Base-by-base conservation (phyloP, 176 grass and related monocot genomes). In the Oryza australiensis region DNA sequence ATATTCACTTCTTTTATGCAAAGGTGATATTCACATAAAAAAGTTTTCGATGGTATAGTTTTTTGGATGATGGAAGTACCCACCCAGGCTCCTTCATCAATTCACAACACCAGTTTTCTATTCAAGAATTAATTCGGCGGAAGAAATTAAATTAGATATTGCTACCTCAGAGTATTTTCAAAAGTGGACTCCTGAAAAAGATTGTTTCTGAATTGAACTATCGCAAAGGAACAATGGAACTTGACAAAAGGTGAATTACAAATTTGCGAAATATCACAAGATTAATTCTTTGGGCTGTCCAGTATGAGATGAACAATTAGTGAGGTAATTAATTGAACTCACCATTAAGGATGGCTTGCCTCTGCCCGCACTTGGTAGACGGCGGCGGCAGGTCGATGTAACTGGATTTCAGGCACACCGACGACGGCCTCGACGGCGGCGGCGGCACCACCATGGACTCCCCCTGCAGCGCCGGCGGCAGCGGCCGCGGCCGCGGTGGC, bases 341-440 rank as follows among this genome's bases (percentile, higher is more conserved):
- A 93, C 94, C 94, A 62, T 96, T 93, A 84, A 93, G 62, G 79
- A 93, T 83, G 29, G 94, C 85, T 12, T 96, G 94, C 32, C 28
- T 20, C 11, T 28, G 82, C 49, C 90, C 88, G 85, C 90, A 96
- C 69, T 91, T 87, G 46, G 60, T 84, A 12, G 94, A 80, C 14
- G 90, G 94, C 18, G 86, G 90, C 1, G 94, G 94, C 22, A 96
- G 81, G 45, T 93, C 90, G 40, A 85, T 82, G 81, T 91, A 96
- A 3, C 71, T 86, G 7, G 90, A 87, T 37, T 78, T 84, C 13
- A 90, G 27, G 73, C 91, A 90, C n/a, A 48, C 62, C 51, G 63
- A 68, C 0, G 88, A 88, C 10, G 85, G 69, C 63, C 68, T 69
- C 18, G 49, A 15, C 9, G 7, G 34, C 34, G 79, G 16, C 48